Evolutionary conservation across 2,329 filamentous ascomycete genomes (phyloP), one percentile per base, ranked within the genome.

Genomic region (Tympanopsis confertula): DNA sequence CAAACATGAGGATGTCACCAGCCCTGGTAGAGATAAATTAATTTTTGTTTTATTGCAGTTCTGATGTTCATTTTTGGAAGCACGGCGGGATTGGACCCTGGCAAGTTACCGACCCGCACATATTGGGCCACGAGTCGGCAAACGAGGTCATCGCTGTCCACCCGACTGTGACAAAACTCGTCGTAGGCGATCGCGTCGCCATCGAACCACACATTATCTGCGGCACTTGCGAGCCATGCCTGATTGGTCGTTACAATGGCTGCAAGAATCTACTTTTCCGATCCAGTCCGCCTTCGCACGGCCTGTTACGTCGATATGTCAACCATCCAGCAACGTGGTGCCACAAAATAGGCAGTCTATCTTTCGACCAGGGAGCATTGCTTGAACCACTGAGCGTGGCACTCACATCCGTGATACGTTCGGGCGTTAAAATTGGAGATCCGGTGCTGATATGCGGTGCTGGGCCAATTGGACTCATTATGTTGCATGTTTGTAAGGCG

Each of bases 51-150:
- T 30, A 37, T n/a, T 17, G 17, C 50, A 89, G 85, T 40, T 93
- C 86, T 42, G 88, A 95, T 60, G 81, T 96, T 40, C 89, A 96
- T 65, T 96, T 96, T 68, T 96, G 89, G 89, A 86, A 93, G 56
- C 82, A 83, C 37, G 89, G 89, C 47, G 85, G 84, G 65, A 95
- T 96, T 55, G 89, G 89, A 19, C 88, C 88, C 48, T 95, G 95
- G 88, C 81, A 95, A 45, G 89, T 96, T 35, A 73, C 74, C 47
- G 83, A 74, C 52, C 82, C 88, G 53, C 89, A 95, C 59, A 87
- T 95, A 52, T 78, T 96, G 15, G 89, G 89, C 47, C 89, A 96
- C 68, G 89, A 96, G 65, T 91, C 86, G 30, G 82, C 87, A 3
- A 89, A 88, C 45, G 80, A 82, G 51, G 62, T 95, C 42, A 72